phyloP scores from a whole-genome alignment of 2,329 filamentous ascomycete genomes.

The Tolypocladium amazonense region DNA sequence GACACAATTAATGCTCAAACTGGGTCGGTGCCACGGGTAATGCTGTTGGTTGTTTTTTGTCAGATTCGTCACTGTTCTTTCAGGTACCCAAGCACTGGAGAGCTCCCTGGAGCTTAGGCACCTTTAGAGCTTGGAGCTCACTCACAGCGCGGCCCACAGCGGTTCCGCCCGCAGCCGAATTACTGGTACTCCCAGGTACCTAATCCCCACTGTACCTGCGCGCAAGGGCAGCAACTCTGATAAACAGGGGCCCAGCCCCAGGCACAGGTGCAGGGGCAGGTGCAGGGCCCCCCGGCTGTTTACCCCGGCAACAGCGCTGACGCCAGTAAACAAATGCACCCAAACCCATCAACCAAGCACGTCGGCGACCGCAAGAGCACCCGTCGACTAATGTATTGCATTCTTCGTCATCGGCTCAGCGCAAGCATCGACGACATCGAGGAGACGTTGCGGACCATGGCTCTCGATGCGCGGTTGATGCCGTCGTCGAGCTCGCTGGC shows the following conservation, averaged over 20 bases:
- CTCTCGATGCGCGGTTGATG: slow-evolving; percentile 34
- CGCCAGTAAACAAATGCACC: slow-evolving; percentile 23
- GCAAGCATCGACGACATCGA: slow-evolving; percentile 27
- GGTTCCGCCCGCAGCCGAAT: not conserved
- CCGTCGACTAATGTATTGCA: slow-evolving; percentile 22
- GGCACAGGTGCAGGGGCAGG: not conserved
- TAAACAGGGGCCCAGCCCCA: not conserved
- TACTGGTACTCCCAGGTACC: too few relatives aligned
- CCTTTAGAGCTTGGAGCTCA: not conserved
- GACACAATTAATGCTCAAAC: not conserved
- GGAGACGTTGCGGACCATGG: slow-evolving; percentile 28
- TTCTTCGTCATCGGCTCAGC: slow-evolving; percentile 29
- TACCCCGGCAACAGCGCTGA: slow-evolving; percentile 22
- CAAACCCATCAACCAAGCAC: not conserved
- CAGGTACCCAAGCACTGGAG: not conserved
- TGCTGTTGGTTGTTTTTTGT: not conserved
- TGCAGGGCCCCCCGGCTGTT: slow-evolving; percentile 11
- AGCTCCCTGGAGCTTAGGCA: not conserved
- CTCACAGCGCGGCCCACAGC: not conserved
- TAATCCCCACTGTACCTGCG: not conserved
- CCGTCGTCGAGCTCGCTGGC: slow-evolving; percentile 25
- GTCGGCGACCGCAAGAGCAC: not conserved
- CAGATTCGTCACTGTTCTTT: not conserved
- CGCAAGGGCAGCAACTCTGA: not conserved
- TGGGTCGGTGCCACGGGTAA: too few relatives aligned